Evolutionary conservation across 495 filamentous ascomycete genomes (phyloP), one percentile per base, ranked within the genome.

Genomic region (Symbiotaphrina buchneri): DNA sequence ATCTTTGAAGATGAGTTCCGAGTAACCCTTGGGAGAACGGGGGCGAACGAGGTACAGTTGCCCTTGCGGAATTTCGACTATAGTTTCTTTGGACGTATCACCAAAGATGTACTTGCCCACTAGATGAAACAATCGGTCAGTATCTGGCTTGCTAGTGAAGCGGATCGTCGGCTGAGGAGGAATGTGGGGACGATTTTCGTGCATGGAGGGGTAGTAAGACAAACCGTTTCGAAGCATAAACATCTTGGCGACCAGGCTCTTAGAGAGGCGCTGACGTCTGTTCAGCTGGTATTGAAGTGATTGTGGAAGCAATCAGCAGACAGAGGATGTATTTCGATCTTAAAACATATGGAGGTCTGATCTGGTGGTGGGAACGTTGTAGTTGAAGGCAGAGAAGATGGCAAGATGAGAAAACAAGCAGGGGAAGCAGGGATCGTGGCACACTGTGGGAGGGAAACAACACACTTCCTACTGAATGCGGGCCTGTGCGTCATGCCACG

Each of bases 1-100:
- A 71, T 97, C 87, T 45, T 91, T 94, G 67, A 93, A 97, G 52
- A 97, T 91, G 42, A 94, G 78, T 51, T 97, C 90, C 0, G 82
- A 93, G 43, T 92, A 92, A 36, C 87, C 87, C 52, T 97, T 97
- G 19, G 83, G 79, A 1, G 87, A 97, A 18, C 80, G 62, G 4
- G 87, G 87, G 39, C 87, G 78, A 42, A 97, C 90, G 33, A 97
- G 75, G 47, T 92, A 97, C 19, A 97, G 79, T 54, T 94, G 80
- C 41, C 87, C 87, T 49, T 93, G 79, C 4, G 87, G 68, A 19
- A 97, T 73, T 43, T 94, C 81, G 49, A 93, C 80, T 47, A 97
- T 74, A 14, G 77, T 71, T 48, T 95, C 87, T 57, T 91, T 92
- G 37, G 75, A 83, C 36, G 68, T 72, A 53, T 92, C 82, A 38